These are phyloP conservation scores for Primulina tabacum DNA, from an alignment of 257 asterid species.

Conservation along the genomic window DNA sequence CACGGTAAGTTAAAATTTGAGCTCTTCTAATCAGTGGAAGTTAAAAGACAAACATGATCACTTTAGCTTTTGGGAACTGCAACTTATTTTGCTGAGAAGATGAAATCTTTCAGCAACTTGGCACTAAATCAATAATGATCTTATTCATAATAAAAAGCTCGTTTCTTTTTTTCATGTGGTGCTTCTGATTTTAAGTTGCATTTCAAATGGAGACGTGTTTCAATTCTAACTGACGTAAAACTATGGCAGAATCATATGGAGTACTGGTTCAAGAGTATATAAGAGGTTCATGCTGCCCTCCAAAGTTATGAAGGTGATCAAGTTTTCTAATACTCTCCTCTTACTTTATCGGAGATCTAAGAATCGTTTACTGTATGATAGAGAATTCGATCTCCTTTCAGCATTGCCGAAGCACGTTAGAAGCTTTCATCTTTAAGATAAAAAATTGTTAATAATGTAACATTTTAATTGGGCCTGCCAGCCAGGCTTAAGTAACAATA, in stretches of 20 bases:
- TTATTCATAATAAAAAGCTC: background rate
- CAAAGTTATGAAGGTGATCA: conserved; percentile 69
- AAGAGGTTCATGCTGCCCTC: conserved; percentile 81
- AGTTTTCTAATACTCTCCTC: background rate
- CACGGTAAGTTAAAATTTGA: conserved; percentile 2
- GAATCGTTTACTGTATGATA: conserved; percentile 14
- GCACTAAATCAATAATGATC: background rate
- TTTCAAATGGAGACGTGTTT: conserved; percentile 11
- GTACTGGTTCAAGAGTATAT: conserved; percentile 73
- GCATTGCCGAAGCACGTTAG: conserved; percentile 3
- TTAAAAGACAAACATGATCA: background rate
- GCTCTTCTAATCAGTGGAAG: background rate
- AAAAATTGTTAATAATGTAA: background rate
- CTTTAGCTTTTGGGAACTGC: conserved; percentile 3
- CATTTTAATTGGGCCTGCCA: background rate
- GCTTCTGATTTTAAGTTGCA: conserved; percentile 1
- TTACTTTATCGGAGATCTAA: conserved; percentile 7
- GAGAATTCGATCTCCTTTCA: conserved; percentile 1
- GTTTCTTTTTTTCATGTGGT: background rate
- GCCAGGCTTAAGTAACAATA: no score
- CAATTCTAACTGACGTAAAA: conserved; percentile 27
- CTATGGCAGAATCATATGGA: conserved; percentile 79
- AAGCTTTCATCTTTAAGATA: conserved; percentile 6
- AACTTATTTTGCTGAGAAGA: conserved; percentile 1
- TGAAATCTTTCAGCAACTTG: background rate